phyloP scores from a whole-genome alignment of 176 grass and related monocot genomes.

The Thalia dealbata region DNA sequence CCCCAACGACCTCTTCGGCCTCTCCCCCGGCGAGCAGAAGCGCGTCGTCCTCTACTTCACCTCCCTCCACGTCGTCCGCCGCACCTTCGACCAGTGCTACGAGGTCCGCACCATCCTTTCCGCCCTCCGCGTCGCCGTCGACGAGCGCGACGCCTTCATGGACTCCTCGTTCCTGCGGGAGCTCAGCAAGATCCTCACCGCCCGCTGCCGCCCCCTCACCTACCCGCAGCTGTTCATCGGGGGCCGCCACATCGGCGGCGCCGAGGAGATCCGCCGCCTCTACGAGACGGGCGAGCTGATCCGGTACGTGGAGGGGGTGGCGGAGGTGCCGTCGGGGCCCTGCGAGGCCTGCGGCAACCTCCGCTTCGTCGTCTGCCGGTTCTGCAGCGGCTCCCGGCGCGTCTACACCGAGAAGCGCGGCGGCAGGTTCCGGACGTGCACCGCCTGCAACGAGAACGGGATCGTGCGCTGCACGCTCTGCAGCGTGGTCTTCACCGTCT shows the following conservation, averaged over 20 bases:
- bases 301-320: conserved; percentile 32
- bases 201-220: conserved; percentile 7
- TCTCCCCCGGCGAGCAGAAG: conserved; percentile 32
- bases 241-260: conserved; percentile 50
- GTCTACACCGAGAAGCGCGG: conserved; percentile 51
- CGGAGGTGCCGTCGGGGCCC: neutral
- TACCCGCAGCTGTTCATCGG: conserved; percentile 70
- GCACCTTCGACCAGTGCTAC: conserved; percentile 61
- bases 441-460: conserved; percentile 20
- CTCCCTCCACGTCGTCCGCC: conserved; percentile 55
- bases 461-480: conserved; percentile 23
- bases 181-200: conserved; percentile 29
- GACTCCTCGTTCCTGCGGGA: conserved; percentile 51
- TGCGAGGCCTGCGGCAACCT: conserved; percentile 49
- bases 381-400: conserved; percentile 53
- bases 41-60: conserved; percentile 64
- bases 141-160: conserved; percentile 74
- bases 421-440: conserved; percentile 53
- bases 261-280: conserved; percentile 59
- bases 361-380: conserved; percentile 47
- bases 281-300: conserved; percentile 59
- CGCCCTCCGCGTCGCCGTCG: conserved; percentile 47
- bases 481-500: conserved; percentile 21
- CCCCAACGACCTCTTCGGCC: conserved; percentile 10
- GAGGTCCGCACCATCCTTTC: conserved; percentile 46